phyloP scores from a whole-genome alignment of 129 eudicot genomes.

The Kitagawia praeruptora region DNA sequence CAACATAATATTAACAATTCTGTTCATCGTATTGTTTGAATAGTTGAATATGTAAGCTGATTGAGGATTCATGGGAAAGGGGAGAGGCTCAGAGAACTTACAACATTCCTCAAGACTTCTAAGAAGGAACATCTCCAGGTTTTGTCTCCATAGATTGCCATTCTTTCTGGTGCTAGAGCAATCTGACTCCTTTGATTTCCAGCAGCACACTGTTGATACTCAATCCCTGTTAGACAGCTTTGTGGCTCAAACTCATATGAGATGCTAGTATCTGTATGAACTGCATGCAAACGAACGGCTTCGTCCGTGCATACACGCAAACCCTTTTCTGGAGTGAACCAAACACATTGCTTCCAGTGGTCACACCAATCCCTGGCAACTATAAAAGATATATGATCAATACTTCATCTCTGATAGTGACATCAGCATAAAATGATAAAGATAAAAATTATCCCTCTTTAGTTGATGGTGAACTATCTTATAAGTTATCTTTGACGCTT shows the following conservation, averaged over 20 bases:
- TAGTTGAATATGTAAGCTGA: background rate
- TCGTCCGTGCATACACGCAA: conserved; percentile 40
- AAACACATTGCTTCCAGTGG: conserved; percentile 95
- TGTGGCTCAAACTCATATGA: conserved; percentile 50
- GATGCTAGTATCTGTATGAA: conserved; percentile 64
- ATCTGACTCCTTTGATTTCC: conserved; percentile 24
- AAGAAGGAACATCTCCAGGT: conserved; percentile 52
- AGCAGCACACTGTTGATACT: conserved; percentile 10
- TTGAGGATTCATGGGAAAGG: conserved; percentile 8
- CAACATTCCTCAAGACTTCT: conserved; percentile 43
- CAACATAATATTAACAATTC: background rate
- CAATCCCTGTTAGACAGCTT: conserved; percentile 23
- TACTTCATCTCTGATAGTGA: background rate
- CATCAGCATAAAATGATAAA: too few relatives aligned
- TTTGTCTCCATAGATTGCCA: conserved; percentile 71
- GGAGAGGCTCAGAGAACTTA: conserved; percentile 22
- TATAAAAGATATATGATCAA: conserved; percentile 19
- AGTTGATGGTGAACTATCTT: too few relatives aligned
- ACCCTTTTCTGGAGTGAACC: conserved; percentile 67
- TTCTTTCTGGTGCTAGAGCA: conserved; percentile 53
- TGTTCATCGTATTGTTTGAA: background rate
- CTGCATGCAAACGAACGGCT: conserved; percentile 52
- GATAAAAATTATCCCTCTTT: too few relatives aligned
- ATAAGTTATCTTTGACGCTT: too few relatives aligned
- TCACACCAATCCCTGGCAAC: conserved; percentile 77